phyloP scores from a whole-genome alignment of 2,329 filamentous ascomycete species.

The Lojkania enalia region DNA sequence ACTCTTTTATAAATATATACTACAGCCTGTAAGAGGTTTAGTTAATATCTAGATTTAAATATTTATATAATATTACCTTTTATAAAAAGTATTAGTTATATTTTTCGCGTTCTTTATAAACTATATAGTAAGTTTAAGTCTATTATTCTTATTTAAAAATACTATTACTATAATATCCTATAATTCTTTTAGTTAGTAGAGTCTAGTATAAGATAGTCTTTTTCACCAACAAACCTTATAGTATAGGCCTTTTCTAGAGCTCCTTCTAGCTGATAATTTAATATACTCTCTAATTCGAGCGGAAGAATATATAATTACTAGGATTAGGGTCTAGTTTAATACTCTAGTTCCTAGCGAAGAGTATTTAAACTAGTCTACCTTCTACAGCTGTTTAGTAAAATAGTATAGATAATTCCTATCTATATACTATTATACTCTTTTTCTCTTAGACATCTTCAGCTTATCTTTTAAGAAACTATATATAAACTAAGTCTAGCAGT shows the following conservation, averaged over 20 bases:
- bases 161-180: conserved; percentile 19
- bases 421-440: conserved; percentile 7
- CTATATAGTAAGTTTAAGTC: conserved; percentile 20
- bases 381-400: conserved; percentile 6
- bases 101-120: conserved; percentile 19
- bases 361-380: conserved; percentile 16
- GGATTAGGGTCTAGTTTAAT: conserved; percentile 13
- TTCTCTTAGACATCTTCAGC: conserved; percentile 10
- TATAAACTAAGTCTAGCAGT: conserved; percentile 13
- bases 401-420: conserved; percentile 8
- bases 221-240: conserved; percentile 15
- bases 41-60: conserved; percentile 11
- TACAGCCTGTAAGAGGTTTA: conserved; percentile 15
- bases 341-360: conserved; percentile 13
- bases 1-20: conserved; percentile 14
- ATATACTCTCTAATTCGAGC: conserved; percentile 20
- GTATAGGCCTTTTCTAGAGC: conserved; percentile 16
- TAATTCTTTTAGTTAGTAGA: conserved; percentile 13
- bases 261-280: conserved; percentile 14
- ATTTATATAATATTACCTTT: conserved; percentile 14
- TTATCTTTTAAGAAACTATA: conserved; percentile 12
- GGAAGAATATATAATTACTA: conserved; percentile 17
- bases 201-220: conserved; percentile 7
- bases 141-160: conserved; percentile 19
- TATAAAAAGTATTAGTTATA: conserved; percentile 12